phyloP scores from a whole-genome alignment of 1,284 basidiomycete species.

The Irpex sp. region DNA sequence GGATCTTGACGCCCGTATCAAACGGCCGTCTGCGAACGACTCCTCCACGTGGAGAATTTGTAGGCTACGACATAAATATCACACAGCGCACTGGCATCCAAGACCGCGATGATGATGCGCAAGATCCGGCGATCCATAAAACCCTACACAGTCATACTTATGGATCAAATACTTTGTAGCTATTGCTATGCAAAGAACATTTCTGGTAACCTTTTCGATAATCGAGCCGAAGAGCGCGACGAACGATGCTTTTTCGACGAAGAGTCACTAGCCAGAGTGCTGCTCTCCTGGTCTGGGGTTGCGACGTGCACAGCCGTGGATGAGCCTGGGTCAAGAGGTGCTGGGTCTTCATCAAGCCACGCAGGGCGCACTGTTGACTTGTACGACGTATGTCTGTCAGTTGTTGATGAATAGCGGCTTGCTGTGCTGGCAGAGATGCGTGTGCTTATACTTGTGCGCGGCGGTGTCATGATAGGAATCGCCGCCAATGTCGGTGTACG shows the following conservation, averaged over 20 bases:
- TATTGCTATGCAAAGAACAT: neutral
- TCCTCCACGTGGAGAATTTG: neutral
- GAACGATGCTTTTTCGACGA: slow-evolving; percentile 1
- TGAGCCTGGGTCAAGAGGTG: neutral
- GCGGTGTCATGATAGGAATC: slow-evolving; percentile 15
- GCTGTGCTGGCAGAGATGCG: neutral
- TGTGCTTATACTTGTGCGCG: slow-evolving; percentile 1
- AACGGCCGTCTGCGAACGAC: neutral
- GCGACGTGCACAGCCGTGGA: neutral
- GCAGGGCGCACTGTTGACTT: slow-evolving; percentile 1
- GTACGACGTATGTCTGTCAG: slow-evolving; percentile 1
- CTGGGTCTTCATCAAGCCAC: slow-evolving; percentile 1
- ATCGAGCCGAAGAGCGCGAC: slow-evolving; percentile 10
- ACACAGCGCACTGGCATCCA: too few species aligned
- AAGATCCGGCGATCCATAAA: too few species aligned
- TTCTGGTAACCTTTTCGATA: slow-evolving; percentile 10
- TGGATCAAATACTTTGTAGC: neutral
- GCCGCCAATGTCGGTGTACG: slow-evolving; percentile 3
- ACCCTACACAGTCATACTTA: neutral
- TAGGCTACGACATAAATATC: neutral
- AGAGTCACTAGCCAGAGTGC: neutral
- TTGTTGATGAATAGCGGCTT: neutral
- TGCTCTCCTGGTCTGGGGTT: neutral
- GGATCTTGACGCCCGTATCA: neutral
- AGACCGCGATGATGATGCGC: too few species aligned